A percentile compares a stretch with the other conserved stretches of the same genome.
Evolutionary conservation across 163 green algal genomes (phyloP).

Genomic region (Coccomyxa subellipsoidea): DNA sequence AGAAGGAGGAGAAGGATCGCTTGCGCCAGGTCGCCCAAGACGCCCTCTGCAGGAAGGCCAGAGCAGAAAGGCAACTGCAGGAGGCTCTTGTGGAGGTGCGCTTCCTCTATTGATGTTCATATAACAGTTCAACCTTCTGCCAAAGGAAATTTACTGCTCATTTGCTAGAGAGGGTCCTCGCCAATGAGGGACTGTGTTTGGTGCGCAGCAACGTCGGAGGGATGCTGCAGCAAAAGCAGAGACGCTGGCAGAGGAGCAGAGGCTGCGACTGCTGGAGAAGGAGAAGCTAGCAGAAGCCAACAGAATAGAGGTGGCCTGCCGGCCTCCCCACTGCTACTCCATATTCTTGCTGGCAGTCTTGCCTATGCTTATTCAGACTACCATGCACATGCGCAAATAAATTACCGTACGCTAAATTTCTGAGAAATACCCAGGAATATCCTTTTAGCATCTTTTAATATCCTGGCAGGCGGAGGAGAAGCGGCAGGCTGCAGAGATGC

Average conservation of each 20-base stretch:
- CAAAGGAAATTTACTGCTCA: background rate
- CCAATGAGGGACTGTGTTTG: background rate
- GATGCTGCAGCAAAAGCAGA: slow-evolving; percentile 1
- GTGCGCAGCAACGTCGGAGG: background rate
- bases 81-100: background rate
- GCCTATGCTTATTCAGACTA: too few species aligned
- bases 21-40: background rate
- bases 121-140: too few species aligned
- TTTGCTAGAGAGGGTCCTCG: background rate
- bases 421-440: background rate
- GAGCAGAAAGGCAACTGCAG: background rate
- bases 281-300: background rate
- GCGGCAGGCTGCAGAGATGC: background rate
- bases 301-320: background rate
- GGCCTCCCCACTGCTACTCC: too few species aligned
- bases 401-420: too few species aligned
- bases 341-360: too few species aligned
- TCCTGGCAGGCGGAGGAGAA: background rate
- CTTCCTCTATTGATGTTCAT: background rate
- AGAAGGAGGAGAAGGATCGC: background rate
- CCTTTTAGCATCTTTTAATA: background rate
- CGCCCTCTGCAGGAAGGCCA: background rate
- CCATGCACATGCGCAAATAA: too few species aligned
- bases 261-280: slow-evolving; percentile 2
- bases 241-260: background rate